phyloP scores from a whole-genome alignment of 1,284 basidiomycete genomes.

The Volvariella volvacea region DNA sequence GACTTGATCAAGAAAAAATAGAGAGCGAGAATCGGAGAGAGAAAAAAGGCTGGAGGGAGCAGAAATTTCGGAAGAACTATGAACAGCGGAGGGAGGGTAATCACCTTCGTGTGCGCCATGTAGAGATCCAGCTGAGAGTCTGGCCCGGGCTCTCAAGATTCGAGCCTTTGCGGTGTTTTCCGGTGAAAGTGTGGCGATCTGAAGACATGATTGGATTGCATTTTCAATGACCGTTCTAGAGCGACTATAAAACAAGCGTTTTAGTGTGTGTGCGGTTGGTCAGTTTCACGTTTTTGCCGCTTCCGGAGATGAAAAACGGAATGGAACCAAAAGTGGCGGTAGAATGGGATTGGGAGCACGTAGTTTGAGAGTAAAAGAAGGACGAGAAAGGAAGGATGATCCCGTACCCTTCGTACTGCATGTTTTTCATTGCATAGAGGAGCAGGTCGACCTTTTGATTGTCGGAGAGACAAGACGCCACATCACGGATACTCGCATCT shows the following conservation, averaged over 20 bases:
- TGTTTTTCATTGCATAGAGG: constrained; percentile 51
- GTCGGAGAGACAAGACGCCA: constrained; percentile 46
- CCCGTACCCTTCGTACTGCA: constrained; percentile 42
- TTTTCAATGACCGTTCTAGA: constrained; percentile 65
- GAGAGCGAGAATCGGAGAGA: background rate
- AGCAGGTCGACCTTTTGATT: constrained; percentile 63
- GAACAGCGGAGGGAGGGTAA: background rate
- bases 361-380: background rate
- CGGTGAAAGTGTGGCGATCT: constrained; percentile 46
- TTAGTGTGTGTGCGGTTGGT: background rate
- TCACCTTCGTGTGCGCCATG: constrained; percentile 62
- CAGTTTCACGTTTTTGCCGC: constrained; percentile 7
- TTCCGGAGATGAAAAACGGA: constrained; percentile 10
- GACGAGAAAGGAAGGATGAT: constrained; percentile 14
- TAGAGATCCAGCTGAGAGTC: constrained; percentile 50
- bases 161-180: constrained; percentile 51
- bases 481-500: constrained; percentile 64
- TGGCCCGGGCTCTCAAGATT: constrained; percentile 55
- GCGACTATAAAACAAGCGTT: constrained; percentile 25
- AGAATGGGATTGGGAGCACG: background rate
- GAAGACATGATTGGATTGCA: constrained; percentile 63
- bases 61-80: constrained; percentile 2
- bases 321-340: constrained; percentile 4
- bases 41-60: background rate
- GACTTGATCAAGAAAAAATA: too few relatives aligned